These are phyloP conservation scores for Nematodospora anomalae DNA, from an alignment of 1,139 yeast genomes.

Conservation along the genomic window DNA sequence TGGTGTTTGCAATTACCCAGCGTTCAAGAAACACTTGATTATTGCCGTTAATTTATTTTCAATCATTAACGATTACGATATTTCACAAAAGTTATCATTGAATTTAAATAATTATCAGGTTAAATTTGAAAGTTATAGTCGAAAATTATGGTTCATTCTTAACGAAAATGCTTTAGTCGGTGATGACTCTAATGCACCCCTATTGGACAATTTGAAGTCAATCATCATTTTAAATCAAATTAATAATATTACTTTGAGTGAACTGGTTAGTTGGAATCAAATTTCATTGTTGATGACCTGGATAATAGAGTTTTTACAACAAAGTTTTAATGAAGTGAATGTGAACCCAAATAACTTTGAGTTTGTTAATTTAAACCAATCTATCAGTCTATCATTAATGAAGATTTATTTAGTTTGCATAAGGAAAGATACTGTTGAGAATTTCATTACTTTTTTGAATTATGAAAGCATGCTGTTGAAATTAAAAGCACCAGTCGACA, in stretches of 20 bases:
- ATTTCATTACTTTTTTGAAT: constrained; percentile 19
- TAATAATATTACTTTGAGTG: constrained; percentile 29
- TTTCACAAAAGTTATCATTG: constrained; percentile 31
- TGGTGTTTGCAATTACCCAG: background rate
- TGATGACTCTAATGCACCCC: constrained; percentile 7
- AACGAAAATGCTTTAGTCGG: constrained; percentile 14
- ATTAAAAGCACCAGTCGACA: constrained; percentile 4
- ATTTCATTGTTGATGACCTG: constrained; percentile 31
- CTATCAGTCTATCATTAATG: constrained; percentile 26
- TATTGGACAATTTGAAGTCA: constrained; percentile 30
- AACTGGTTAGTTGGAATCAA: constrained; percentile 28
- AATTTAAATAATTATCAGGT: constrained; percentile 24
- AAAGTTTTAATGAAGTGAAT: constrained; percentile 5
- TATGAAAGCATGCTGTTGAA: constrained; percentile 10
- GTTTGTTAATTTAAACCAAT: constrained; percentile 16
- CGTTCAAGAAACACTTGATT: constrained; percentile 12
- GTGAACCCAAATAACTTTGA: constrained; percentile 6
- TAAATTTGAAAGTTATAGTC: constrained; percentile 32
- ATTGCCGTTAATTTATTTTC: constrained; percentile 32
- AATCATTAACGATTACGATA: constrained; percentile 38
- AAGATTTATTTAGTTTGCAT: constrained; percentile 23
- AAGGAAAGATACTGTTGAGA: constrained; percentile 19
- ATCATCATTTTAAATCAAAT: constrained; percentile 32
- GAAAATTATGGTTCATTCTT: constrained; percentile 38
- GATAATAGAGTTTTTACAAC: constrained; percentile 23